phyloP scores from a whole-genome alignment of 2,329 filamentous ascomycete genomes.

The Huntiella abstrusa region DNA sequence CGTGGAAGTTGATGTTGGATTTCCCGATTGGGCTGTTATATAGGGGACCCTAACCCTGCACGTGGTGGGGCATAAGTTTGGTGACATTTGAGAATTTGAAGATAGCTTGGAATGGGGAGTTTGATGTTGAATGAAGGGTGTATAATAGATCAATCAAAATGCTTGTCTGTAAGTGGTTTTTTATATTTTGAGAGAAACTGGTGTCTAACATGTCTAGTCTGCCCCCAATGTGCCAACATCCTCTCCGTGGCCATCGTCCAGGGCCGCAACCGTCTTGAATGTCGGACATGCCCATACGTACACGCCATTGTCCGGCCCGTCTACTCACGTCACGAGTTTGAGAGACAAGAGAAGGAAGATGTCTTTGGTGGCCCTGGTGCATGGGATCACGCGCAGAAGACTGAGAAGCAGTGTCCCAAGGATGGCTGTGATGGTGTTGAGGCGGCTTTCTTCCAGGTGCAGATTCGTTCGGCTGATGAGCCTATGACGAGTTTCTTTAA shows the following conservation, averaged over 20 bases:
- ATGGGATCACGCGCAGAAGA: conserved; percentile 84
- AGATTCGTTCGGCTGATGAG: conserved; percentile 95
- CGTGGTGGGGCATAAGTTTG: too few species aligned
- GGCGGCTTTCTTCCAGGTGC: conserved; percentile 90
- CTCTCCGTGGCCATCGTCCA: conserved; percentile 49
- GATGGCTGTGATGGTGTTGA: conserved; percentile 63
- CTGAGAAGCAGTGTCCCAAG: conserved; percentile 61
- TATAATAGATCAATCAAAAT: conserved; percentile 21
- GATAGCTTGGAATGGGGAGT: background rate
- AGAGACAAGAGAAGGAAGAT: conserved; percentile 71
- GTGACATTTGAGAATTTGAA: too few species aligned
- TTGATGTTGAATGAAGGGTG: background rate
- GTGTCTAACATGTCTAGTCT: conserved; percentile 36
- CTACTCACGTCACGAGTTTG: conserved; percentile 68
- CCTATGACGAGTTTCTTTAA: conserved; percentile 96
- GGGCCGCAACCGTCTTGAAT: conserved; percentile 70
- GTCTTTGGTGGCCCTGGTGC: conserved; percentile 76
- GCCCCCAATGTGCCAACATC: conserved; percentile 67
- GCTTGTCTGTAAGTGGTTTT: conserved; percentile 40
- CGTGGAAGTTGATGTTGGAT: too few species aligned
- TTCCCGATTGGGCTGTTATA: too few species aligned
- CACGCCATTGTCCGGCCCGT: conserved; percentile 62
- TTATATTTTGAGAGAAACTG: conserved; percentile 4
- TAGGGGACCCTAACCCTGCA: too few species aligned
- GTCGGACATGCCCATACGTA: conserved; percentile 87